Percentiles rank a stretch among this genome's conserved stretches.
These are phyloP conservation scores for Podaxis sp. DNA, from an alignment of 768 basidiomycete genomes.

Conservation along the genomic window DNA sequence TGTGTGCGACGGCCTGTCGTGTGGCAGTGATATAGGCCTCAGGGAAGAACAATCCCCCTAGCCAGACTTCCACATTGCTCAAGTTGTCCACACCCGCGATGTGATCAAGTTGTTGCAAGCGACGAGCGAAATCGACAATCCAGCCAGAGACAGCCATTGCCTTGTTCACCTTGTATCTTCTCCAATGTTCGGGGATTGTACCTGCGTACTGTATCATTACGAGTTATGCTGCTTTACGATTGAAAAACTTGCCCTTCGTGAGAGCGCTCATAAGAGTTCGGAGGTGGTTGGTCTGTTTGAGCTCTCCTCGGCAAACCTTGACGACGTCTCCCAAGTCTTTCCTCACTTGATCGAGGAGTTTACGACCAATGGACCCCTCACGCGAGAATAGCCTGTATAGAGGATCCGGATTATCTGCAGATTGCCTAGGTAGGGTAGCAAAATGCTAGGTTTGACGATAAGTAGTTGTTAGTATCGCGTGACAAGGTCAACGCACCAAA, in stretches of 20 bases:
- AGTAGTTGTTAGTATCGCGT: background rate
- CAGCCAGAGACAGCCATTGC: slow-evolving; percentile 80
- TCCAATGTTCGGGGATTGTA: slow-evolving; percentile 86
- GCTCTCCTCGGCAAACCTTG: slow-evolving; percentile 77
- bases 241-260: slow-evolving; percentile 65
- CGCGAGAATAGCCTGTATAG: slow-evolving; percentile 85
- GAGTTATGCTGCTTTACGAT: slow-evolving; percentile 1
- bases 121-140: slow-evolving; percentile 77
- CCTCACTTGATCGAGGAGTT: slow-evolving; percentile 73
- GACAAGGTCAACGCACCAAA: slow-evolving; percentile 40
- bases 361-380: slow-evolving; percentile 77
- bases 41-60: slow-evolving; percentile 94
- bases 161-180: slow-evolving; percentile 82
- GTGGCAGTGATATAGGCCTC: slow-evolving; percentile 96
- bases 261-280: slow-evolving; percentile 87
- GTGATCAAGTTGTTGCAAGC: slow-evolving; percentile 77
- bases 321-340: slow-evolving; percentile 79
- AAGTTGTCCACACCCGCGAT: slow-evolving; percentile 63
- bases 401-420: slow-evolving; percentile 74
- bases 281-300: slow-evolving; percentile 95
- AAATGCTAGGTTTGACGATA: slow-evolving; percentile 43
- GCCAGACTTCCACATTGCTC: slow-evolving; percentile 77
- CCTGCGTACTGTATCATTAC: slow-evolving; percentile 37
- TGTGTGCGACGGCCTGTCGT: slow-evolving; percentile 91
- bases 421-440: slow-evolving; percentile 57